Conservation (phyloP, 73 alveolate genomes). For the Paramecium octaurelia region DNA sequence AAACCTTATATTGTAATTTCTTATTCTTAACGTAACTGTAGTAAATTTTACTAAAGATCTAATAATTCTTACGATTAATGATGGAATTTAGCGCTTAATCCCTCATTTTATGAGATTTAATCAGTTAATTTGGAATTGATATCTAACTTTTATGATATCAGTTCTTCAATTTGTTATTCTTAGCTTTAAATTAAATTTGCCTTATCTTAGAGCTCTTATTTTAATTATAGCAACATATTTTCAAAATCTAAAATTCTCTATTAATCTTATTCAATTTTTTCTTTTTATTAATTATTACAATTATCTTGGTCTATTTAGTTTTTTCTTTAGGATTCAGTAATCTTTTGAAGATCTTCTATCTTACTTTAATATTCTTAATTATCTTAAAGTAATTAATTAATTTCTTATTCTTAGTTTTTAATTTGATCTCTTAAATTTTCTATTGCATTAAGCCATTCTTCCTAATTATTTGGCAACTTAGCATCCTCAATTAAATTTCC, state of each 20-base stretch:
- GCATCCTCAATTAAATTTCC: background rate
- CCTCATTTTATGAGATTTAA: too few relatives aligned
- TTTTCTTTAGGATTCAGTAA: background rate
- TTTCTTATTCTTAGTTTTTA: background rate
- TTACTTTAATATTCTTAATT: background rate
- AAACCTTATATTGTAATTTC: background rate
- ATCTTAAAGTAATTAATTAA: background rate
- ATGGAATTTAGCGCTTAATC: background rate
- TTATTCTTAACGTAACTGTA: background rate
- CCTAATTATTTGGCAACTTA: background rate
- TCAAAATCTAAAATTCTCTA: background rate
- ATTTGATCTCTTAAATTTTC: background rate
- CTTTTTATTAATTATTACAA: background rate
- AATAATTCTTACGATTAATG: background rate
- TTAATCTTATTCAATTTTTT: background rate
- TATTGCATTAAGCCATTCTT: background rate
- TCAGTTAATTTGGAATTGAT: background rate
- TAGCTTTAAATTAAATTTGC: background rate
- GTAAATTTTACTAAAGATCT: background rate
- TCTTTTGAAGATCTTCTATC: background rate
- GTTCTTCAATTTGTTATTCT: background rate
- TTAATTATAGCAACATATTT: background rate
- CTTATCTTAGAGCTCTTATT: background rate
- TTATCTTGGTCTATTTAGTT: background rate
- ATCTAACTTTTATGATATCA: background rate